Percentiles rank a stretch among this genome's conserved stretches.
Conservation (phyloP, 805 yeast species). For the Lachancea lanzarotensis region DNA sequence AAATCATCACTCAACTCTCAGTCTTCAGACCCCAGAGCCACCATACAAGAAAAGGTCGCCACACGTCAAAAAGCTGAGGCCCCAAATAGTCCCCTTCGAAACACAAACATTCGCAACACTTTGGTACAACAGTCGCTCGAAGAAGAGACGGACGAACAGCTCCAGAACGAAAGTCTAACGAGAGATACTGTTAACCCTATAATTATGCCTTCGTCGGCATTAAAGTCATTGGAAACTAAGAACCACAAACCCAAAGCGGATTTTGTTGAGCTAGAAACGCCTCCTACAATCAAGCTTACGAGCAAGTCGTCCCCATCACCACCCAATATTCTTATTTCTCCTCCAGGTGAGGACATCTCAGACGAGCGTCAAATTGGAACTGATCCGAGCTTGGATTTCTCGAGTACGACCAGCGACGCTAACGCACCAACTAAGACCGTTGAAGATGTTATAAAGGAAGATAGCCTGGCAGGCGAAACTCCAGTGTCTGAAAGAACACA, state of each 20-base stretch:
- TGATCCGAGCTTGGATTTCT: background rate
- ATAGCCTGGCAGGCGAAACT: background rate
- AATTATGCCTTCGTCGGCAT: slow-evolving; percentile 4
- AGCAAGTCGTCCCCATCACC: background rate
- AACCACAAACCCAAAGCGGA: background rate
- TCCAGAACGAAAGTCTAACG: slow-evolving; percentile 12
- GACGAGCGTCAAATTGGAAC: background rate
- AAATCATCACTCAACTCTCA: slow-evolving; percentile 11
- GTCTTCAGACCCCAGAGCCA: slow-evolving; percentile 4
- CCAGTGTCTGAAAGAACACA: background rate
- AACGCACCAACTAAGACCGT: background rate
- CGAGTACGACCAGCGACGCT: background rate
- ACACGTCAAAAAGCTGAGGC: background rate
- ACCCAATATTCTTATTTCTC: slow-evolving; percentile 4
- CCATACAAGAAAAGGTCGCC: background rate
- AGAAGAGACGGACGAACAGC: slow-evolving; percentile 25
- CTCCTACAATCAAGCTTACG: background rate
- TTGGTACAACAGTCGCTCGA: slow-evolving; percentile 19
- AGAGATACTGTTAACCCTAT: slow-evolving; percentile 10
- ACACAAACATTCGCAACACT: slow-evolving; percentile 7
- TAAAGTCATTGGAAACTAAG: background rate
- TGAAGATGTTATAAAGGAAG: slow-evolving; percentile 5
- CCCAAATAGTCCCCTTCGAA: background rate
- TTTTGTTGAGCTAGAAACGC: background rate
- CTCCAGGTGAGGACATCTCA: background rate